These are phyloP conservation scores for Podospora comata DNA, from an alignment of 495 filamentous ascomycete species.

Conservation along the genomic window DNA sequence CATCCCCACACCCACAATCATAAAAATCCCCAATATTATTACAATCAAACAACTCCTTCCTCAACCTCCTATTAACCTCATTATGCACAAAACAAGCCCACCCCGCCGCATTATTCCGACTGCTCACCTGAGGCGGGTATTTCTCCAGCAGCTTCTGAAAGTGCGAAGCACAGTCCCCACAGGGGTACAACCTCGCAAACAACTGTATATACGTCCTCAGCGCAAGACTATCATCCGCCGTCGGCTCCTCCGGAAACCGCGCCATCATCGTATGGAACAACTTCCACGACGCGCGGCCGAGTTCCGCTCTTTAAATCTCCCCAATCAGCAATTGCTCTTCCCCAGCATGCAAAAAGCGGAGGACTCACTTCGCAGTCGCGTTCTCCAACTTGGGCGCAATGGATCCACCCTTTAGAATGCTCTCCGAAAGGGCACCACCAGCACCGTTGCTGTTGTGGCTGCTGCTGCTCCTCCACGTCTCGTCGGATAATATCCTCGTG, in stretches of 20 bases:
- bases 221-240: slow-evolving; percentile 76
- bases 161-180: slow-evolving; percentile 90
- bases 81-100: slow-evolving; percentile 98
- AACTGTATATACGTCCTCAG: slow-evolving; percentile 82
- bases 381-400: slow-evolving; percentile 91
- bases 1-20: slow-evolving; percentile 90
- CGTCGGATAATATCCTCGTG: slow-evolving; percentile 2
- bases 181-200: slow-evolving; percentile 90
- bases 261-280: slow-evolving; percentile 95
- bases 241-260: slow-evolving; percentile 84
- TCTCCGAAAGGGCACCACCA: slow-evolving; percentile 27
- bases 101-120: slow-evolving; percentile 74
- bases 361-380: slow-evolving; percentile 73
- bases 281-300: slow-evolving; percentile 86
- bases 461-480: not conserved
- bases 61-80: slow-evolving; percentile 81
- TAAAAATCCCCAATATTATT: slow-evolving; percentile 87
- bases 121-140: slow-evolving; percentile 88
- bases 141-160: slow-evolving; percentile 78
- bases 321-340: too few relatives aligned
- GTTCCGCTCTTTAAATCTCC: slow-evolving; percentile 61
- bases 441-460: slow-evolving; percentile 12
- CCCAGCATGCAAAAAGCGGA: not conserved
- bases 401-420: slow-evolving; percentile 66
- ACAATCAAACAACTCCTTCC: slow-evolving; percentile 84